phyloP scores from a whole-genome alignment of 331 rosid species.

The Pyrus hybrid region DNA sequence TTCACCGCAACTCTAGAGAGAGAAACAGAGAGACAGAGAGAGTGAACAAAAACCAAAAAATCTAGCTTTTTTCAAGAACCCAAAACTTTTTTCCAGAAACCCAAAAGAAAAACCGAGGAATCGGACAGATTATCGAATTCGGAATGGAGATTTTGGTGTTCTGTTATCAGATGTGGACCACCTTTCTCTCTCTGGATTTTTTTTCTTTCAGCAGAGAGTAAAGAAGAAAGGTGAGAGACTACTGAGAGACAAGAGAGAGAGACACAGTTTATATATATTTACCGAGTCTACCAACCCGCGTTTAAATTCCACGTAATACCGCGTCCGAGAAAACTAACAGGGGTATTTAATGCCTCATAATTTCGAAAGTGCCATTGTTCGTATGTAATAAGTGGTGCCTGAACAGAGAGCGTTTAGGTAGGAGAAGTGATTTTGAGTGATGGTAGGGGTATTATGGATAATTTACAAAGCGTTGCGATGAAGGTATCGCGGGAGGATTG shows the following conservation, averaged over 20 bases:
- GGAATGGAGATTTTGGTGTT: not conserved
- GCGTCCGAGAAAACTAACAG: not conserved
- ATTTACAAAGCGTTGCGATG: not conserved
- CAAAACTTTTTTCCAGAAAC: not conserved
- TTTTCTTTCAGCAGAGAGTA: not conserved
- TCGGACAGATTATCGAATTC: constrained; percentile 19
- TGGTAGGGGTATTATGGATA: not conserved
- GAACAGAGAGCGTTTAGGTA: not conserved
- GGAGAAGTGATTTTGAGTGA: not conserved
- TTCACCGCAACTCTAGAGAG: not conserved
- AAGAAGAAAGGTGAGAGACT: not conserved
- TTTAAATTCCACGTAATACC: constrained; percentile 28
- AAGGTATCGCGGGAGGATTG: not conserved
- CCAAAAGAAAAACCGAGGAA: constrained; percentile 1
- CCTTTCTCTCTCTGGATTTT: not conserved
- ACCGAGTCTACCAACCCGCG: constrained; percentile 12
- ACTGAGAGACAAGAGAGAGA: not conserved
- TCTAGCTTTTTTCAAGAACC: not conserved
- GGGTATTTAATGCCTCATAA: not conserved
- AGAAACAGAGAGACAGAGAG: not conserved
- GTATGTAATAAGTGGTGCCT: not conserved
- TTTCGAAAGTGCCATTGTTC: constrained; percentile 14
- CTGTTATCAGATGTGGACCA: constrained; percentile 12
- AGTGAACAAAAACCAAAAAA: not conserved
- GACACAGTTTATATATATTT: not conserved